Evolutionary conservation across 495 filamentous ascomycete species (phyloP).

Genomic region (Aeminium ludgeri): DNA sequence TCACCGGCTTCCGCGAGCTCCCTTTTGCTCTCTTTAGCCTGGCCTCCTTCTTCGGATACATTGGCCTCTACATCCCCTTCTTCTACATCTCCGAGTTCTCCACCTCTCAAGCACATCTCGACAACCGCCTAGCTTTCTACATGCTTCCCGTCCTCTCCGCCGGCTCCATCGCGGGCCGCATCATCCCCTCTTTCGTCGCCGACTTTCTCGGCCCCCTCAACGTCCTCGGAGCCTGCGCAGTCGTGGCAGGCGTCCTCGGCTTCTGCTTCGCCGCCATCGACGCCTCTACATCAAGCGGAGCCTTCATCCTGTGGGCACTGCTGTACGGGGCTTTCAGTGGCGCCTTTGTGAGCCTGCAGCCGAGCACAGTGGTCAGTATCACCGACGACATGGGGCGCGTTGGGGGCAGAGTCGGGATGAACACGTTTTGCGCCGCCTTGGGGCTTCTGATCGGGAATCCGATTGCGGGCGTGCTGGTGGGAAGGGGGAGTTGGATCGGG

Average conservation of each 20-base stretch:
- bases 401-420: conserved; percentile 4
- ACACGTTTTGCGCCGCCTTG: conserved; percentile 1
- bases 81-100: conserved; percentile 29
- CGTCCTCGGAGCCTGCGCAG: conserved; percentile 20
- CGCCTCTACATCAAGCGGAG: conserved; percentile 11
- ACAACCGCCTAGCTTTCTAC: conserved; percentile 26
- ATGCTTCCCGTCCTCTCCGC: conserved; percentile 33
- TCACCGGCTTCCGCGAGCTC: conserved; percentile 23
- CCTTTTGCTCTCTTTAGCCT: conserved; percentile 23
- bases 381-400: background rate
- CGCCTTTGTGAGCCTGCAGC: conserved; percentile 23
- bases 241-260: conserved; percentile 20
- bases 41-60: conserved; percentile 23
- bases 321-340: conserved; percentile 31
- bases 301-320: conserved; percentile 26
- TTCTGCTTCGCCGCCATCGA: conserved; percentile 26
- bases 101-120: conserved; percentile 3
- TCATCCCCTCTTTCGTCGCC: conserved; percentile 28
- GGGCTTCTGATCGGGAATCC: conserved; percentile 5
- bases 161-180: conserved; percentile 30
- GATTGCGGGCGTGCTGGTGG: conserved; percentile 2
- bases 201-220: conserved; percentile 25
- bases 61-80: conserved; percentile 29
- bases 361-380: conserved; percentile 1
- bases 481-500: conserved; percentile 1